These are phyloP conservation scores for Hypoxylon sp. DNA, from an alignment of 2,329 filamentous ascomycete genomes.

Conservation along the genomic window DNA sequence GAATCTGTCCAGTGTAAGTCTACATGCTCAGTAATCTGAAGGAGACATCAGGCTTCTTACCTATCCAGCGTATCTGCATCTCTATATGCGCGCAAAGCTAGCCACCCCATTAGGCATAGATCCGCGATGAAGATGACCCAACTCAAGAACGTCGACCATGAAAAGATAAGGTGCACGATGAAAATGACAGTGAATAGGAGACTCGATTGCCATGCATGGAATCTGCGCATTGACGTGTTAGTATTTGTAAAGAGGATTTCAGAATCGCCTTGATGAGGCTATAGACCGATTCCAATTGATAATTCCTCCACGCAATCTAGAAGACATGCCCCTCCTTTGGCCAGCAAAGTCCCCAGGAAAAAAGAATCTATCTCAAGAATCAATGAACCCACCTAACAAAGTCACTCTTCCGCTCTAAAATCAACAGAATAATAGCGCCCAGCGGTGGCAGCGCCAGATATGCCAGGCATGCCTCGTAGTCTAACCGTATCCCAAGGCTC, in stretches of 20 bases:
- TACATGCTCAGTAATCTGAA: neutral
- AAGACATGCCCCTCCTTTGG: neutral
- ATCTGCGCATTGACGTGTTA: conserved; percentile 66
- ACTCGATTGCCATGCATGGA: conserved; percentile 96
- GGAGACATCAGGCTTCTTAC: conserved; percentile 57
- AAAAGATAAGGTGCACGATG: conserved; percentile 86
- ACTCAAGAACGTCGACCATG: conserved; percentile 85
- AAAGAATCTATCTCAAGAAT: neutral
- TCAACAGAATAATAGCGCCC: conserved; percentile 85
- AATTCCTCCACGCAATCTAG: neutral
- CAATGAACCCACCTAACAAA: conserved; percentile 80
- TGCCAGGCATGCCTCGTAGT: conserved; percentile 91
- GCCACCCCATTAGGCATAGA: conserved; percentile 79
- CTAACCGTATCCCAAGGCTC: conserved; percentile 85
- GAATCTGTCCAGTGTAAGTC: conserved; percentile 66
- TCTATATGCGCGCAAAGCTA: conserved; percentile 84
- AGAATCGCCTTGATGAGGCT: neutral
- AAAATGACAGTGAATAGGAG: conserved; percentile 83
- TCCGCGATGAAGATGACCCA: conserved; percentile 87
- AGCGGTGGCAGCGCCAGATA: conserved; percentile 89
- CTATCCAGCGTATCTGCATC: conserved; percentile 80
- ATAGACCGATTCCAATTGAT: neutral
- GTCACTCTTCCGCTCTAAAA: conserved; percentile 94
- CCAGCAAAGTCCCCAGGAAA: neutral
- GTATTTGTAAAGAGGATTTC: conserved; percentile 17